Base-by-base conservation (phyloP, 768 basidiomycete species). In the Albatrellus ellisii region DNA sequence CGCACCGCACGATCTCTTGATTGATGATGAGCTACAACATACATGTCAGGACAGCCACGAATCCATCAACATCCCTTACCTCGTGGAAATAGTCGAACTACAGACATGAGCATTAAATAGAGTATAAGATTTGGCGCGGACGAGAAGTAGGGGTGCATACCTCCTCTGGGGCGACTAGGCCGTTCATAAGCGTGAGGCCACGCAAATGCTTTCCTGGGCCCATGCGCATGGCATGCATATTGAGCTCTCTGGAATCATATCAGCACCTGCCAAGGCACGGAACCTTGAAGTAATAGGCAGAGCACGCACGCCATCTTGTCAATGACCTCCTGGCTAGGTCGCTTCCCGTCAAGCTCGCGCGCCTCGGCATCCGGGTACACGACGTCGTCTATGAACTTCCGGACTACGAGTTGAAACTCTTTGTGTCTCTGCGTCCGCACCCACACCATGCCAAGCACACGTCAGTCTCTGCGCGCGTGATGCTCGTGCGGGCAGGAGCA, bases 51-150 rank as follows among this genome's bases (percentile, higher is more conserved):
- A 17, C 21, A 36, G 35, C 4, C 35, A 4, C 12, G 4, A 4
- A 4, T 11, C 11, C 4, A 36, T 10, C 4, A 21, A 11, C 10
- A 4, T 15, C 35, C 15, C 22, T 25, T 7, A 75, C 75, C 59
- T 82, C 80, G 55, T 91, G 87, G 72, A 92, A 94, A 55, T 84
- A 87, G 57, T 92, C 84, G 52, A 84, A 92, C 58, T 66, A 59
- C 10, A 40, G 12, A n/a, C 17, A 31, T 24, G 34, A 42, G 43
- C 27, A 18, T 21, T 9, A 39, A 10, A 18, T 32, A 44, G n/a
- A 12, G 31, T 33, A 14, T 22, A 22, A 20, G 2, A 18, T 24
- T 10, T 8, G 14, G 34, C 10, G 26, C 2, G 3, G 24, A 43
- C 15, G 43, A 25, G 9, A n/a, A 4, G 3, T 33, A 14, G 20